Evolutionary conservation across 2,329 filamentous ascomycete genomes (phyloP).

Genomic region (Tolypocladium ovalisporum): DNA sequence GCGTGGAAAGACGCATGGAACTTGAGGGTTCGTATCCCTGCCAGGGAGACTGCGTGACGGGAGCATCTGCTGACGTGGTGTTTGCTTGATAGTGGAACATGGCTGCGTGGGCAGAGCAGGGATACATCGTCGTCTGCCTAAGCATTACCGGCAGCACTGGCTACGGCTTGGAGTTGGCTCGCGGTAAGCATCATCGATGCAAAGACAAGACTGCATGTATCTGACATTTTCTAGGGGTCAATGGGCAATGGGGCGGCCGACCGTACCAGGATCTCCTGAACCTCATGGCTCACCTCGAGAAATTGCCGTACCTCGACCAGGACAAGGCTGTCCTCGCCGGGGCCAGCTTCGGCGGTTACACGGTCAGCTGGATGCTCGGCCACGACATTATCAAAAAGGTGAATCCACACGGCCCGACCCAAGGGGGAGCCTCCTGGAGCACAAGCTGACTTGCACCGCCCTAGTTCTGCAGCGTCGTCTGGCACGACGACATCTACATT

Average conservation of each 20-base stretch:
- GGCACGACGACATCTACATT: constrained; percentile 35
- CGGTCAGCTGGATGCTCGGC: constrained; percentile 49
- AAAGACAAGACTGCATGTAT: not conserved
- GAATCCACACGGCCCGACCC: not conserved
- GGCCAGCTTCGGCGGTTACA: constrained; percentile 46
- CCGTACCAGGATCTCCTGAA: constrained; percentile 45
- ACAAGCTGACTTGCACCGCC: not conserved
- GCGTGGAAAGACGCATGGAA: constrained; percentile 44
- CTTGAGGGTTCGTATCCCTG: constrained; percentile 21
- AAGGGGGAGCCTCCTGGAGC: not conserved
- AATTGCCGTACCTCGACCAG: constrained; percentile 42
- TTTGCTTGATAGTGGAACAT: constrained; percentile 33
- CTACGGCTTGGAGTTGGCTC: constrained; percentile 33
- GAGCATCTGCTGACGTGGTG: not conserved
- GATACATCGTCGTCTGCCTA: constrained; percentile 47
- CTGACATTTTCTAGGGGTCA: constrained; percentile 25
- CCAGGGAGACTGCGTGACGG: too few relatives aligned
- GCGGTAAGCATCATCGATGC: constrained; percentile 11
- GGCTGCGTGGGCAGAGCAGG: constrained; percentile 47
- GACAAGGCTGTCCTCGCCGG: constrained; percentile 40
- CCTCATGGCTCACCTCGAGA: constrained; percentile 39
- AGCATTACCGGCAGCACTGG: constrained; percentile 48
- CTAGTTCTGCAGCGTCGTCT: constrained; percentile 23
- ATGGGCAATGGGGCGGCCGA: constrained; percentile 39
- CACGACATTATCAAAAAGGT: constrained; percentile 37